Evolutionary conservation across 306 rosid genomes (phyloP).

Genomic region (Rubus idaeus): DNA sequence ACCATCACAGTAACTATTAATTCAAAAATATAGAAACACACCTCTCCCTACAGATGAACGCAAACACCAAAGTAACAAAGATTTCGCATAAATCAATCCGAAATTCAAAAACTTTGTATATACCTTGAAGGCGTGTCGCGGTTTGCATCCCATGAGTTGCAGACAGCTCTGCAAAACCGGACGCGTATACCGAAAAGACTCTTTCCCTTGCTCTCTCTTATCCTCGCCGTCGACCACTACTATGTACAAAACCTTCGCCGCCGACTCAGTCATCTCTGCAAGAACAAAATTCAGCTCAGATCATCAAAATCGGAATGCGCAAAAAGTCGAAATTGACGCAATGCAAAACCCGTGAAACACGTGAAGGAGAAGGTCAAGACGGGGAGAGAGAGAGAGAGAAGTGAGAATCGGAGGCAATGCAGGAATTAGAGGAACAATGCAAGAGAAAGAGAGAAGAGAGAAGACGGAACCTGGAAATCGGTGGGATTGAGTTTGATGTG

Average conservation of each 20-base stretch:
- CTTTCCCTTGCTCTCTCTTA: conserved; percentile 45
- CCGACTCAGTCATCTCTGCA: conserved; percentile 44
- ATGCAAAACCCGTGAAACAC: too few species aligned
- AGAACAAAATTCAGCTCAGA: not conserved
- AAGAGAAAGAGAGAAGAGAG: not conserved
- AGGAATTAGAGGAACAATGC: not conserved
- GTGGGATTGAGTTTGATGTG: not conserved
- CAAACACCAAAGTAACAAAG: not conserved
- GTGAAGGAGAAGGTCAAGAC: too few species aligned
- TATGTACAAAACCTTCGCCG: conserved; percentile 50
- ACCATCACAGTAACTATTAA: not conserved
- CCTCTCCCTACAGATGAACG: not conserved
- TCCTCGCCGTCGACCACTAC: conserved; percentile 68
- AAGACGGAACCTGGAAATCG: not conserved
- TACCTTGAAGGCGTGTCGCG: conserved; percentile 94
- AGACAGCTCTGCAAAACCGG: conserved; percentile 76
- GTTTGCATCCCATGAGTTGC: conserved; percentile 94
- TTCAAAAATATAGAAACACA: not conserved
- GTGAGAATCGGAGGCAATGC: not conserved
- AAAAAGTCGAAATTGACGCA: too few species aligned
- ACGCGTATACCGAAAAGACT: conserved; percentile 75
- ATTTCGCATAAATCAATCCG: not conserved
- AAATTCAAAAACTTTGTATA: conserved; percentile 1
- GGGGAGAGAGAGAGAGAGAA: not conserved
- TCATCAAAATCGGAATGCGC: too few species aligned